These are phyloP conservation scores for Linnemannia schmuckeri DNA, from an alignment of 192 early-diverging fungal genomes.

Conservation along the genomic window DNA sequence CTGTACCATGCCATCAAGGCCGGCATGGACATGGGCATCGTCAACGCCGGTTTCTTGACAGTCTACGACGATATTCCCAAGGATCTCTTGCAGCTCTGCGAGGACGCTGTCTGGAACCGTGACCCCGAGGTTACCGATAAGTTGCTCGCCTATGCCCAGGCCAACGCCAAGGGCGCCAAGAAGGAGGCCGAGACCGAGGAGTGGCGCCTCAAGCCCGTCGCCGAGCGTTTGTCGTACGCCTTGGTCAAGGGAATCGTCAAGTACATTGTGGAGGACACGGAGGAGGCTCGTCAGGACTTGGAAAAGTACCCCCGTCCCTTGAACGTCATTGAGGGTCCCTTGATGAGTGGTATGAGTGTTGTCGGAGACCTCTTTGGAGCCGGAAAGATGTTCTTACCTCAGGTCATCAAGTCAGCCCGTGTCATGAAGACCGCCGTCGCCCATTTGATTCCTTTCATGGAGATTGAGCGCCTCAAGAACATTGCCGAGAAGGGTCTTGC, in stretches of 20 bases:
- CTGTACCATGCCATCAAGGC: slow-evolving; percentile 66
- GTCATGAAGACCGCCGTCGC: slow-evolving; percentile 99
- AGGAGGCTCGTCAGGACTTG: slow-evolving; percentile 87
- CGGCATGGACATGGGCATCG: slow-evolving; percentile 99
- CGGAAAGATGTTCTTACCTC: slow-evolving; percentile 98
- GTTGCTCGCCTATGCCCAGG: slow-evolving; percentile 90
- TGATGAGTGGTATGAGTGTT: slow-evolving; percentile 94
- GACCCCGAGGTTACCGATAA: slow-evolving; percentile 94
- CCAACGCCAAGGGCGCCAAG: slow-evolving; percentile 77
- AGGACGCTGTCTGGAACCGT: slow-evolving; percentile 93
- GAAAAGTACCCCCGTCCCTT: slow-evolving; percentile 87
- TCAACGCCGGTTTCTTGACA: slow-evolving; percentile 95
- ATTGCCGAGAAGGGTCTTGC: slow-evolving; percentile 60
- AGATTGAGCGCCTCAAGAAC: slow-evolving; percentile 88
- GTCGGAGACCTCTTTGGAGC: slow-evolving; percentile 96
- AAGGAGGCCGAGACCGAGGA: slow-evolving; percentile 86
- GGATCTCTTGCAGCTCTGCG: slow-evolving; percentile 92
- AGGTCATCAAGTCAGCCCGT: slow-evolving; percentile 96
- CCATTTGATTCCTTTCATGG: slow-evolving; percentile 95
- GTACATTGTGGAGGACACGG: slow-evolving; percentile 92
- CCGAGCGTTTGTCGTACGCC: slow-evolving; percentile 82
- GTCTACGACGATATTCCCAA: slow-evolving; percentile 97
- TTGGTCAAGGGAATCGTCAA: slow-evolving; percentile 97
- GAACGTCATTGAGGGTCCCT: slow-evolving; percentile 96
- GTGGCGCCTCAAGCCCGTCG: slow-evolving; percentile 85